Percentiles rank a stretch among this genome's conserved stretches.
Conservation (phyloP, 768 basidiomycete genomes). For the Pleurotus tuber-regium region DNA sequence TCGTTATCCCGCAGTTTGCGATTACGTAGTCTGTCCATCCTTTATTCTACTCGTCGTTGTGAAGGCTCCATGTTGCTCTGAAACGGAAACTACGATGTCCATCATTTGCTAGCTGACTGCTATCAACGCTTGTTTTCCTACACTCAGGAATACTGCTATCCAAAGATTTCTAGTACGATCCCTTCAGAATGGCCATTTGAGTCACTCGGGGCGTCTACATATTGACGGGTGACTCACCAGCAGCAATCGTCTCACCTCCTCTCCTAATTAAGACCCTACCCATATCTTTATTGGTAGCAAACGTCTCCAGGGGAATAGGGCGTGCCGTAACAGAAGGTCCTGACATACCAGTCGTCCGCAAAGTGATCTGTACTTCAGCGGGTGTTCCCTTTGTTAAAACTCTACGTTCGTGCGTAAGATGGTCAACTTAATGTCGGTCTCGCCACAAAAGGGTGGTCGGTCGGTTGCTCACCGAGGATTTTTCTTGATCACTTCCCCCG, state of each 20-base stretch:
- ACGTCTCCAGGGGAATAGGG: slow-evolving; percentile 84
- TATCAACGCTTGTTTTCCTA: no score
- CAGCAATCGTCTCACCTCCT: slow-evolving; percentile 92
- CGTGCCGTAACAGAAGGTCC: slow-evolving; percentile 42
- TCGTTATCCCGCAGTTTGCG: no score
- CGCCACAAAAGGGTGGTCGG: neutral
- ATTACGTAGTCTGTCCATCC: no score
- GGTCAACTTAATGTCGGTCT: neutral
- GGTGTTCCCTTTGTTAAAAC: slow-evolving; percentile 83
- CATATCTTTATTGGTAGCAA: slow-evolving; percentile 92
- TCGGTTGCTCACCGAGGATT: slow-evolving; percentile 71
- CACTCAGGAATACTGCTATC: slow-evolving; percentile 14
- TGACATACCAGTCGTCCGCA: slow-evolving; percentile 59
- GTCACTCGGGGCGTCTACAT: no score
- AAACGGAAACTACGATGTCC: no score
- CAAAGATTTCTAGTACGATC: slow-evolving; percentile 40
- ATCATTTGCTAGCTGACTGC: neutral
- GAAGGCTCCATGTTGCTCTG: no score
- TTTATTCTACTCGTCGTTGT: no score
- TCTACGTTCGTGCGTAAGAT: slow-evolving; percentile 40
- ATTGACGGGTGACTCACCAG: slow-evolving; percentile 54
- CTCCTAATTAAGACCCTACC: slow-evolving; percentile 85
- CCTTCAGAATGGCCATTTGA: no score
- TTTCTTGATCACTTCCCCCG: slow-evolving; percentile 68
- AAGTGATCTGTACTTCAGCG: slow-evolving; percentile 80